Conservation (phyloP, 768 basidiomycete species). For the Boletus speciosus region DNA sequence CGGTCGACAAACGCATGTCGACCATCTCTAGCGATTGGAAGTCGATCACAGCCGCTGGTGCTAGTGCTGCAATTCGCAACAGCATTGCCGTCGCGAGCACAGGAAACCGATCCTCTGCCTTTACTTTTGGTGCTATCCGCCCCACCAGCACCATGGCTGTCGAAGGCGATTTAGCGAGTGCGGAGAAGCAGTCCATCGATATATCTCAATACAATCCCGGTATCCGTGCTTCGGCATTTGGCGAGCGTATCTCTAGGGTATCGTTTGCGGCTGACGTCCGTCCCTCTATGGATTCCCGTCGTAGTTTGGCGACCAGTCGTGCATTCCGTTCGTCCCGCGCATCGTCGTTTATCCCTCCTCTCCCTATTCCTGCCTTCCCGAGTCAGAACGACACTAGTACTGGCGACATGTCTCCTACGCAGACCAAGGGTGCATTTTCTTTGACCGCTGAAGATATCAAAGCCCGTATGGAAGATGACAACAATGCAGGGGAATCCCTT, state of each 20-base stretch:
- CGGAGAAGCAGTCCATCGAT: slow-evolving; percentile 41
- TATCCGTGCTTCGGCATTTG: slow-evolving; percentile 47
- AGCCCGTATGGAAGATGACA: slow-evolving; percentile 43
- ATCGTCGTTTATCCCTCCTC: slow-evolving; percentile 39
- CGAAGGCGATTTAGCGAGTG: slow-evolving; percentile 37
- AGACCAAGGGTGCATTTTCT: slow-evolving; percentile 39
- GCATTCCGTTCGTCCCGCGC: slow-evolving; percentile 43
- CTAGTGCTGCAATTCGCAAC: slow-evolving; percentile 67
- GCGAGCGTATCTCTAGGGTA: slow-evolving; percentile 56
- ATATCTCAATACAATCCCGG: slow-evolving; percentile 42
- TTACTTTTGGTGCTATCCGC: slow-evolving; percentile 59
- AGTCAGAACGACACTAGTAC: slow-evolving; percentile 24
- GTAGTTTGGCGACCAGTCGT: slow-evolving; percentile 39
- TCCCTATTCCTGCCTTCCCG: slow-evolving; percentile 28
- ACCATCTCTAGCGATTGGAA: slow-evolving; percentile 80
- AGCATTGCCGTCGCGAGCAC: slow-evolving; percentile 50
- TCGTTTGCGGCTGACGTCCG: slow-evolving; percentile 66
- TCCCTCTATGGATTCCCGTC: slow-evolving; percentile 43
- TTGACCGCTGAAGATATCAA: slow-evolving; percentile 62
- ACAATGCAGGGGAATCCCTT: slow-evolving; percentile 29
- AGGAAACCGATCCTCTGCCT: slow-evolving; percentile 42
- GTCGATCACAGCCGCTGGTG: slow-evolving; percentile 64
- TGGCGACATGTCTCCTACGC: slow-evolving; percentile 41
- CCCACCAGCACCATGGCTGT: slow-evolving; percentile 42
- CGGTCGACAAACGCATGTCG: slow-evolving; percentile 79